phyloP scores from a whole-genome alignment of 169 alveolate genomes.

The Plasmodium fragile region DNA sequence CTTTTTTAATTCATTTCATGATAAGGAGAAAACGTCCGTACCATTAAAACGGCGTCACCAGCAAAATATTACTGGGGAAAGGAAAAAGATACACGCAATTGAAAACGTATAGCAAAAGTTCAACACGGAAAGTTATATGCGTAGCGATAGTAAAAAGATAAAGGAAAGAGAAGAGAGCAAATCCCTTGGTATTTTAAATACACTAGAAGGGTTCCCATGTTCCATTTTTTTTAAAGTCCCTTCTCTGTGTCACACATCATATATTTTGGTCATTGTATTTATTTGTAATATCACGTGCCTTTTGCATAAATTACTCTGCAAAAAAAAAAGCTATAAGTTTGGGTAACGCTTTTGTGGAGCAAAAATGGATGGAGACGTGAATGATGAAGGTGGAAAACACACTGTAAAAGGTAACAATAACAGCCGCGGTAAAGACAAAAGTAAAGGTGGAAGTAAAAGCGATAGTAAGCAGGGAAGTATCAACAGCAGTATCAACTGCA shows the following conservation, averaged over 20 bases:
- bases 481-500: slow-evolving; percentile 1
- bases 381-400: slow-evolving; percentile 1
- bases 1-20: not conserved
- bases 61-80: not conserved
- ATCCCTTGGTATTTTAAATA: not conserved
- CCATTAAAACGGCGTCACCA: not conserved
- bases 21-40: not conserved
- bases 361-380: slow-evolving; percentile 36
- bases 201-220: not conserved
- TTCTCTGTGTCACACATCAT: not conserved
- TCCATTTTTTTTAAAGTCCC: not conserved
- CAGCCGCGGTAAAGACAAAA: not conserved
- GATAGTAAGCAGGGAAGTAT: not conserved
- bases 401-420: not conserved
- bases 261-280: not conserved
- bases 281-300: not conserved
- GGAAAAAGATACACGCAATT: not conserved
- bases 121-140: not conserved
- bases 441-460: slow-evolving; percentile 3
- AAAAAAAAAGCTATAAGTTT: not conserved
- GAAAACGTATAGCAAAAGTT: not conserved
- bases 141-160: not conserved
- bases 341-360: not conserved
- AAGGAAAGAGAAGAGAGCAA: not conserved
- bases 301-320: not conserved